These are phyloP conservation scores for Trichoderma asperelloides DNA, from an alignment of 495 filamentous ascomycete genomes.

Conservation along the genomic window DNA sequence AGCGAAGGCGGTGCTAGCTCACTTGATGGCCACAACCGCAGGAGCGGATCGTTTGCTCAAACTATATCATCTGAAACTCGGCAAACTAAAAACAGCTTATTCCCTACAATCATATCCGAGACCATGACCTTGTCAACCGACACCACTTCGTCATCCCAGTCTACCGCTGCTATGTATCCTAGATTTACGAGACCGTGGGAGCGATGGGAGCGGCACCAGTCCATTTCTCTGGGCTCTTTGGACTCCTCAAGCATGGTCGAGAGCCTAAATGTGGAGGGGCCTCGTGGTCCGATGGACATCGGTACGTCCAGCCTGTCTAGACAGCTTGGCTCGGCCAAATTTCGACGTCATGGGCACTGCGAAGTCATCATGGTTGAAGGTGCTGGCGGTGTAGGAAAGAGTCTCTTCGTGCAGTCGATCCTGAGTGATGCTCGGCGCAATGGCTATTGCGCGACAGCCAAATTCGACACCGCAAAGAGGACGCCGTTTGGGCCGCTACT, in stretches of 20 bases:
- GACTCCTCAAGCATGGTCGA: slow-evolving; percentile 28
- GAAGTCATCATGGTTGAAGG: slow-evolving; percentile 75
- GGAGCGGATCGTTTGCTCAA: slow-evolving; percentile 32
- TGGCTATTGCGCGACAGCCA: slow-evolving; percentile 76
- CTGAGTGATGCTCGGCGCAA: slow-evolving; percentile 60
- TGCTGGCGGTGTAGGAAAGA: slow-evolving; percentile 72
- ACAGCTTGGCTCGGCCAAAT: slow-evolving; percentile 44
- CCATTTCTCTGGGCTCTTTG: slow-evolving; percentile 17
- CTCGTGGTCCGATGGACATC: slow-evolving; percentile 20
- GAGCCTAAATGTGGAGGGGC: slow-evolving; percentile 20
- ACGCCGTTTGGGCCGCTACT: slow-evolving; percentile 79
- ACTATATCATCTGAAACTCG: slow-evolving; percentile 42
- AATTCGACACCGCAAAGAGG: slow-evolving; percentile 73
- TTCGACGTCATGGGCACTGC: slow-evolving; percentile 57
- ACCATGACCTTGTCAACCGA: slow-evolving; percentile 26
- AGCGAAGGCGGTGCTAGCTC: slow-evolving; percentile 41
- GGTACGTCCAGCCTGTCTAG: slow-evolving; percentile 31
- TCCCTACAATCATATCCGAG: slow-evolving; percentile 23
- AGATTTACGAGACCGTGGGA: slow-evolving; percentile 29
- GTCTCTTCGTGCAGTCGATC: slow-evolving; percentile 68
- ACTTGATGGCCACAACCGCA: slow-evolving; percentile 29
- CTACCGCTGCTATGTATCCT: slow-evolving; percentile 17
- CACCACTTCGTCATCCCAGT: slow-evolving; percentile 28
- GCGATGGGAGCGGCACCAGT: slow-evolving; percentile 18
- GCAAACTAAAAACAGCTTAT: slow-evolving; percentile 28